Evolutionary conservation across 2,329 filamentous ascomycete genomes (phyloP).

Genomic region (Pyricularia grisea): DNA sequence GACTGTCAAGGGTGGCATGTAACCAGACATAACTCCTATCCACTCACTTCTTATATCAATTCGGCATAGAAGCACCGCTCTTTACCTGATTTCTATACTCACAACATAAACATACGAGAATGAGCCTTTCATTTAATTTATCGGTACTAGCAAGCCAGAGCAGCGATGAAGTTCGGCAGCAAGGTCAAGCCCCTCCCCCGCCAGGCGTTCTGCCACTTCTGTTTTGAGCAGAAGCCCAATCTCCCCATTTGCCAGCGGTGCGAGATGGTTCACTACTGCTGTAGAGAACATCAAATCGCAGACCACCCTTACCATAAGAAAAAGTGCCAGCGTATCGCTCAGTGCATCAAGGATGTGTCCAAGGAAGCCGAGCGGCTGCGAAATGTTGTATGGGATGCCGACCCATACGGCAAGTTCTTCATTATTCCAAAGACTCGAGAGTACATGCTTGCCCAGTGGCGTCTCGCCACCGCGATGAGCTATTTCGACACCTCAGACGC

Average conservation of each 20-base stretch:
- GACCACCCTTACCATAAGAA: constrained; percentile 16
- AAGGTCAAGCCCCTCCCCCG: not conserved
- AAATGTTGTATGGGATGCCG: constrained; percentile 4
- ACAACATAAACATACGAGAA: not conserved
- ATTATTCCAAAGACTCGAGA: constrained; percentile 17
- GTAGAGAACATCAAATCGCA: constrained; percentile 13
- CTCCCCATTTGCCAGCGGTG: constrained; percentile 15
- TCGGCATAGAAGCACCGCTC: not conserved
- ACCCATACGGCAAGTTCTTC: constrained; percentile 22
- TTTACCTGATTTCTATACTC: not conserved
- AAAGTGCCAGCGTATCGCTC: constrained; percentile 13
- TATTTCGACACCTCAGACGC: constrained; percentile 15
- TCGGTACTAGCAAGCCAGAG: not conserved
- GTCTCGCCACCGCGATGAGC: constrained; percentile 16
- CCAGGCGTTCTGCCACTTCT: not conserved
- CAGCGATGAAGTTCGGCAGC: not conserved
- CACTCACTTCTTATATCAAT: too few relatives aligned
- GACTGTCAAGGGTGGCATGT: not conserved
- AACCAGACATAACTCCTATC: not conserved
- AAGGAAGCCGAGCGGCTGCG: constrained; percentile 15
- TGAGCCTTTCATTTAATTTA: not conserved
- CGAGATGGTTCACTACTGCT: constrained; percentile 18
- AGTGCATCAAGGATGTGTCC: constrained; percentile 10
- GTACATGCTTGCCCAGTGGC: constrained; percentile 26
- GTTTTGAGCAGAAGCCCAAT: constrained; percentile 6